phyloP scores from a whole-genome alignment of 2,329 filamentous ascomycete genomes.

The Rhinocladiella mackenziei region DNA sequence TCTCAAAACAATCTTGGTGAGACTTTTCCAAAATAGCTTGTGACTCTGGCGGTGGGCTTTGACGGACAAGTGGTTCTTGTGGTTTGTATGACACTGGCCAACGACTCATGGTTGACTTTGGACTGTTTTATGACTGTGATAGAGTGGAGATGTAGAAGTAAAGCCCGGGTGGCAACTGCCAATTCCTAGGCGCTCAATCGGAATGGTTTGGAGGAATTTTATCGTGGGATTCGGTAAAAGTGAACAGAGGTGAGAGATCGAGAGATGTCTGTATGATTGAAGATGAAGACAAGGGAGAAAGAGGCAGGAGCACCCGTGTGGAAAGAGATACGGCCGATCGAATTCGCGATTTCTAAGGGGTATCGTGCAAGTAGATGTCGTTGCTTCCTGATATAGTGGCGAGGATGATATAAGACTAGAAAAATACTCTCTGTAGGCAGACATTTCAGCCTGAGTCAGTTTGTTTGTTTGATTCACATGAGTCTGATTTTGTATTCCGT shows the following conservation, averaged over 20 bases:
- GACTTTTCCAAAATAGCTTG: constrained; percentile 21
- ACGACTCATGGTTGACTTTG: constrained; percentile 21
- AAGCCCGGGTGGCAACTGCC: constrained; percentile 4
- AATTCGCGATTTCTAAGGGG: constrained; percentile 7
- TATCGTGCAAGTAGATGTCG: background rate
- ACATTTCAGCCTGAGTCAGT: constrained; percentile 24
- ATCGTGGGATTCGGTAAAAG: background rate
- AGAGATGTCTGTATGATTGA: background rate
- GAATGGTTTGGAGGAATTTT: background rate
- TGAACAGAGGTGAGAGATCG: constrained; percentile 1
- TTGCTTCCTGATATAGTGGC: constrained; percentile 2
- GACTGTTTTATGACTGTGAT: constrained; percentile 11
- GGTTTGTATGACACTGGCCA: constrained; percentile 15
- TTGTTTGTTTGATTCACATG: constrained; percentile 13
- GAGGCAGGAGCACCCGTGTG: constrained; percentile 7
- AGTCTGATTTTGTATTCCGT: constrained; percentile 10
- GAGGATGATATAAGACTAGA: constrained; percentile 8
- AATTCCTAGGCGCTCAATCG: background rate
- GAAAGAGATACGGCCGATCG: constrained; percentile 2
- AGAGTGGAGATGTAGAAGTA: constrained; percentile 19
- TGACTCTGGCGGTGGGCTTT: constrained; percentile 28
- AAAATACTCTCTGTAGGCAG: constrained; percentile 19
- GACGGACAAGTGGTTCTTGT: constrained; percentile 20
- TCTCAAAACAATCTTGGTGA: constrained; percentile 16
- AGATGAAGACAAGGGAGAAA: constrained; percentile 5